Conservation (phyloP, 176 grass and related monocot species). For the Melocanna baccifera region DNA sequence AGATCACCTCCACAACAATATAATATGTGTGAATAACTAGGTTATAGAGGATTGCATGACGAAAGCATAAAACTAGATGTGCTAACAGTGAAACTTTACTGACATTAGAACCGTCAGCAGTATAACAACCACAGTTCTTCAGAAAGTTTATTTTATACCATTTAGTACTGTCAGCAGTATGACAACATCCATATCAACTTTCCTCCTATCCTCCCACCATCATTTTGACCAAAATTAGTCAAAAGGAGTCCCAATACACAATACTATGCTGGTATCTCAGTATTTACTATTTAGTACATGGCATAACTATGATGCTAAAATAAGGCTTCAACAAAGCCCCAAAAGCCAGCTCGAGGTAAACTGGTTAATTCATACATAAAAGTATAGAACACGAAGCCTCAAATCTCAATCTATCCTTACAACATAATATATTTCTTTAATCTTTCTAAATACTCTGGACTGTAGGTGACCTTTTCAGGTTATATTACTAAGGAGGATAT, state of each 20-base stretch:
- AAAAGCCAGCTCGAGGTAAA: neutral
- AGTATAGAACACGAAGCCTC: neutral
- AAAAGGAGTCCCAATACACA: neutral
- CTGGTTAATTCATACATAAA: neutral
- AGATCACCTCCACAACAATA: too few species aligned
- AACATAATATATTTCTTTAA: neutral
- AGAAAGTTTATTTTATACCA: neutral
- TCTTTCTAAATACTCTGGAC: neutral
- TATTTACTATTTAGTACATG: neutral
- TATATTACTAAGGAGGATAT: neutral
- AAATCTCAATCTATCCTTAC: neutral
- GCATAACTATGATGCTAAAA: slow-evolving; percentile 8
- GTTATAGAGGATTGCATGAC: neutral
- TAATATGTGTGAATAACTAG: neutral
- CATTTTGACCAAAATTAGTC: neutral
- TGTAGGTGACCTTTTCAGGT: neutral
- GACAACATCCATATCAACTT: neutral
- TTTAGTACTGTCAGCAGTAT: neutral
- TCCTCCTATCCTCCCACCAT: neutral
- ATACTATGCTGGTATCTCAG: neutral
- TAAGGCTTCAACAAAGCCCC: neutral
- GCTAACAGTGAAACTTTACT: neutral
- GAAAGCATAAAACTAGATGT: slow-evolving; percentile 8
- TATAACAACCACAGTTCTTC: neutral
- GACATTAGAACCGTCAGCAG: neutral